Base-by-base conservation (phyloP, 176 grass and related monocot genomes). In the Saccharum spontaneum region DNA sequence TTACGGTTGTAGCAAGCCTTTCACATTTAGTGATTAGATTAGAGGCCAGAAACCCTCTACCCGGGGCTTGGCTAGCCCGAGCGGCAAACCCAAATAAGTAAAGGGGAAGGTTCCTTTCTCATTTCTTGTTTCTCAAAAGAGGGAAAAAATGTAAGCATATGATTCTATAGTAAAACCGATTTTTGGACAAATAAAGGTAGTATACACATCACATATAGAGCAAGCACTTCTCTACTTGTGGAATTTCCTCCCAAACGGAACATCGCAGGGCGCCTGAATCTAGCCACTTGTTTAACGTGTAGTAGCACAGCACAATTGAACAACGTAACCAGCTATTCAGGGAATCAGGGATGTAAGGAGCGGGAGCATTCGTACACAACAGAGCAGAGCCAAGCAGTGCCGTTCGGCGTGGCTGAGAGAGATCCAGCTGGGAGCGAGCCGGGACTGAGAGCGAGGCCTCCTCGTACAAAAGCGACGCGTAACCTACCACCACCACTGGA, bases 401-500 rank as follows among this genome's bases (percentile, higher is more conserved):
- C 1, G 4, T 13, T 64, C 24, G 61, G 61, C 61, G 12, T 8
- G 9, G 59, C 17, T 64, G 16, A 24, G 30, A 59, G 68, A 75
- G 82, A 69, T 81, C 77, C 87, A 81, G 71, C 20, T 40, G 9
- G 64, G 83, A 85, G 41, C 13, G 49, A 69, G 78, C 26, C 71
- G 60, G 62, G 43, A 37, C 16, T 6, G 79, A 75, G 61, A 59
- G 15, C 26, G 80, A 73, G 39, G 24, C 77, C 15, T 75, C 30
- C 50, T 40, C 73, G 82, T 63, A 75, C 36, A 75, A 89, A 85
- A 89, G 88, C 88, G 88, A 89, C 83, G 78, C 41, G 52, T 71
- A 89, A 89, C 88, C 83, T 82, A 86, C 83, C 67, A 0, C 9
- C n/a, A 33, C 73, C 64, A 18, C 9, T 60, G n/a, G 8, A 23